These are phyloP conservation scores for Saccharomycopsis lassenensis DNA, from an alignment of 805 yeast species.

Conservation along the genomic window DNA sequence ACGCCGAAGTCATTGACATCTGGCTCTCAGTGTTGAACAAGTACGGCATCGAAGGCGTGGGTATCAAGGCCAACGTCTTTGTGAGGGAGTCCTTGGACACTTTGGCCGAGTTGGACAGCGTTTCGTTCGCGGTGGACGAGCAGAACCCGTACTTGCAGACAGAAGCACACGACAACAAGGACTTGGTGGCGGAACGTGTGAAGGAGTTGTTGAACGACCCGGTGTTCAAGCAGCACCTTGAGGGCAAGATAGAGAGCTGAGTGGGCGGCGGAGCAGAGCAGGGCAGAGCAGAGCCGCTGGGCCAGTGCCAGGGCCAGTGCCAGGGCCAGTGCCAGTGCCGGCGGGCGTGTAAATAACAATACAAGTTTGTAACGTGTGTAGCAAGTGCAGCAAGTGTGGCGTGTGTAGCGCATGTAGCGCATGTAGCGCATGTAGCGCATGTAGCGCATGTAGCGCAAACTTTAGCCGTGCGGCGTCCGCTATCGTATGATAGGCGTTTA, in stretches of 20 bases:
- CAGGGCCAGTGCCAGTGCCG: too few relatives aligned
- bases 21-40: constrained; percentile 71
- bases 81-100: constrained; percentile 38
- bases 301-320: too few relatives aligned
- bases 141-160: constrained; percentile 14
- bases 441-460: too few relatives aligned
- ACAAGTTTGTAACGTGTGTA: too few relatives aligned
- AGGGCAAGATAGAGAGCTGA: constrained; percentile 2
- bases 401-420: too few relatives aligned
- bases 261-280: too few relatives aligned
- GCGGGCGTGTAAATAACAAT: too few relatives aligned
- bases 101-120: constrained; percentile 28
- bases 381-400: too few relatives aligned
- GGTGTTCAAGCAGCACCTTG: constrained; percentile 32
- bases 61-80: constrained; percentile 63
- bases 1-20: constrained; percentile 73
- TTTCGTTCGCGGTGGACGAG: constrained; percentile 21
- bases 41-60: constrained; percentile 71
- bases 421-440: too few relatives aligned
- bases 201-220: constrained; percentile 52
- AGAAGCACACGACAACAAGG: constrained; percentile 17
- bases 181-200: constrained; percentile 46
- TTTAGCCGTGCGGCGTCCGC: too few relatives aligned
- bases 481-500: too few relatives aligned
- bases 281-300: too few relatives aligned